Evolutionary conservation across 1,284 basidiomycete genomes (phyloP), one percentile per base, ranked within the genome.

Genomic region (Naganishia cerealis): DNA sequence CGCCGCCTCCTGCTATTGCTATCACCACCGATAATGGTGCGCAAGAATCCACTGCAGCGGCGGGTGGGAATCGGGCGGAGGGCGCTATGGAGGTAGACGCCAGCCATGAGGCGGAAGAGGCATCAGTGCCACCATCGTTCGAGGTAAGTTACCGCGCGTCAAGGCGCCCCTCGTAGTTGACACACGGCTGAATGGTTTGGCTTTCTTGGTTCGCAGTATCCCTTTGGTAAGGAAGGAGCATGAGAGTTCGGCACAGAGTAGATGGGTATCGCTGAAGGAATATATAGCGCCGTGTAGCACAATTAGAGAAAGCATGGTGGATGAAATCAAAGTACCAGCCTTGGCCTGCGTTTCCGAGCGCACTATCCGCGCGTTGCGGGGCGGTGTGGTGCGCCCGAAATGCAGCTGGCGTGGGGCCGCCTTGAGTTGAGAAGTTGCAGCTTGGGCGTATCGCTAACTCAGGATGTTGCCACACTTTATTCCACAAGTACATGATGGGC

Each of bases 101-200:
- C 74, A 85, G 84, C 24, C 29, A 33, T 33, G 86, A 87, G 26
- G 92, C 94, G 76, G 88, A 87, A n/a, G 87, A 87, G 55, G 85
- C 87, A 26, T 8, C 50, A 3, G 61, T 63, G 12, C 92, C 92
- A 72, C 85, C 84, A 75, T 78, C 79, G 43, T 81, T 81, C 66
- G 78, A 81, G 72, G 71, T 72, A 39, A 57, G 70, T 67, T 40
- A 13, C 12, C 29, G 29, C 21, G n/a, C 6, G 15, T 0, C n/a
- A 7, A 50, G 9, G 12, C 29, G 10, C 39, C 36, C 13, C 8
- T 46, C 15, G 29, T 50, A 21, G 18, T 9, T 38, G n/a, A 33
- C 16, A 52, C 8, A 26, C 29, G n/a, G n/a, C 43, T 50, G 36
- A 38, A 15, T 24, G 0, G 18, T 26, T 52, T 48, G 26, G 7